phyloP scores from a whole-genome alignment of 805 yeast species.

The Cyberlindnera amylophila region DNA sequence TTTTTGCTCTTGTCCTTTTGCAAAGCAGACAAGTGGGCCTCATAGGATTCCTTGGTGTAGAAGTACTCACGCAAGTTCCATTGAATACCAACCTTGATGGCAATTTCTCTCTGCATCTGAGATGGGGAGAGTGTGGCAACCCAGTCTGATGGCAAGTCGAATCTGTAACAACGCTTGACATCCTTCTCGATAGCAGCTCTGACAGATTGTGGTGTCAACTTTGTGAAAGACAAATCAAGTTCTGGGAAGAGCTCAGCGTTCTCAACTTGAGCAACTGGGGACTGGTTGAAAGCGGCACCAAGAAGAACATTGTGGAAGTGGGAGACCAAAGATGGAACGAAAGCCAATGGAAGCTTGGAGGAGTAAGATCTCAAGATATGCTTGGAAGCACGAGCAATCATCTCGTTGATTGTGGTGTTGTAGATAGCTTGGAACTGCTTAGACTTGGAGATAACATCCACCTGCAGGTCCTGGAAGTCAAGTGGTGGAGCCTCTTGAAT shows the following conservation, averaged over 20 bases:
- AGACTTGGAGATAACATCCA: conserved; percentile 11
- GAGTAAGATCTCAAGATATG: conserved; percentile 59
- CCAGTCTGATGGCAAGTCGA: conserved; percentile 50
- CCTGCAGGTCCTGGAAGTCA: conserved; percentile 21
- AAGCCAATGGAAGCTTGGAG: conserved; percentile 43
- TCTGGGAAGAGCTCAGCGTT: conserved; percentile 41
- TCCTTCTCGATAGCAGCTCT: conserved; percentile 44
- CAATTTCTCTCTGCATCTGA: conserved; percentile 60
- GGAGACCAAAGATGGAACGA: conserved; percentile 58
- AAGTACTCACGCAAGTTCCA: conserved; percentile 48
- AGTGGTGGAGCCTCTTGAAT: conserved; percentile 21
- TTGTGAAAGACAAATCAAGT: conserved; percentile 37
- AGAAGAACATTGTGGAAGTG: conserved; percentile 71
- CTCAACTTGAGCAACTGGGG: conserved; percentile 41
- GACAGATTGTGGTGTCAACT: conserved; percentile 45
- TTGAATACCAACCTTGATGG: conserved; percentile 82
- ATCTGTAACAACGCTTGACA: conserved; percentile 62
- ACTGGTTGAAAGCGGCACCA: conserved; percentile 44
- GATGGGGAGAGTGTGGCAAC: conserved; percentile 34
- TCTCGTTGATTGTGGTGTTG: conserved; percentile 42
- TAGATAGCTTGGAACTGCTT: conserved; percentile 17
- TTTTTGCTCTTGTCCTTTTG: conserved; percentile 36
- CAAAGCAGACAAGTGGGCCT: conserved; percentile 24
- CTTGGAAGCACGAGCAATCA: conserved; percentile 76
- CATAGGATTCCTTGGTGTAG: conserved; percentile 34